phyloP scores from a whole-genome alignment of 2,329 filamentous ascomycete genomes.

The Hypoxylon sp. region DNA sequence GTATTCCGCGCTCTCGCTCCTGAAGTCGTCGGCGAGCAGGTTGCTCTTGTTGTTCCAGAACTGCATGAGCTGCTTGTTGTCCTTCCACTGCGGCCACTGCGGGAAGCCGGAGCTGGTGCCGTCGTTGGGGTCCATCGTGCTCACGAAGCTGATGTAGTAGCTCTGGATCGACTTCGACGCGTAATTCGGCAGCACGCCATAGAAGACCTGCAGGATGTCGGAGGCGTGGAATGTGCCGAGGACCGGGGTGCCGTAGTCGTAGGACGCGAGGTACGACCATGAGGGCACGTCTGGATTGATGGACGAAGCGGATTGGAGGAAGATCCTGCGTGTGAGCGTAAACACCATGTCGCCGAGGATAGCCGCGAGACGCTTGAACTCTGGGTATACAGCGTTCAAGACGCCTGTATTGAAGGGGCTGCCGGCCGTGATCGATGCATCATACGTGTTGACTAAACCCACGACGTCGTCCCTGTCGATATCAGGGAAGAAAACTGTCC shows the following conservation, averaged over 20 bases:
- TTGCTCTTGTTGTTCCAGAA: conserved; percentile 44
- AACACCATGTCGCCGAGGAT: conserved; percentile 83
- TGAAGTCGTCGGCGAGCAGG: conserved; percentile 51
- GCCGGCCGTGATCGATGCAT: conserved; percentile 68
- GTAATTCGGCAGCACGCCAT: conserved; percentile 73
- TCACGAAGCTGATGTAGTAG: conserved; percentile 81
- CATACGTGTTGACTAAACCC: conserved; percentile 74
- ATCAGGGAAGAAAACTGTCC: conserved; percentile 70
- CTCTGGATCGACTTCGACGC: conserved; percentile 72
- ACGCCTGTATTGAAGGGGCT: conserved; percentile 79
- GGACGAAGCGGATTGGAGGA: conserved; percentile 65
- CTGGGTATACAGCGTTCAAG: conserved; percentile 80
- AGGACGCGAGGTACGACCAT: conserved; percentile 83
- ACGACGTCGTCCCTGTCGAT: conserved; percentile 67
- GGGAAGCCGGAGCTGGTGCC: conserved; percentile 56
- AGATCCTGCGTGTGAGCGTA: conserved; percentile 76
- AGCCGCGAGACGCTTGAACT: conserved; percentile 83
- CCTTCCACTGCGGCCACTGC: conserved; percentile 62
- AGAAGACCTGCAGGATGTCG: conserved; percentile 79
- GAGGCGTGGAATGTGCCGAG: conserved; percentile 82
- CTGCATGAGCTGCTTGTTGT: conserved; percentile 59
- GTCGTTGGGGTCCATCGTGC: conserved; percentile 78
- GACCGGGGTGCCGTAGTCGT: conserved; percentile 78
- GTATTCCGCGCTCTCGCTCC: conserved; percentile 43
- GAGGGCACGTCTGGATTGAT: conserved; percentile 71